phyloP scores from a whole-genome alignment of 2,329 filamentous ascomycete species.

The Stagonosporopsis rhizophila region DNA sequence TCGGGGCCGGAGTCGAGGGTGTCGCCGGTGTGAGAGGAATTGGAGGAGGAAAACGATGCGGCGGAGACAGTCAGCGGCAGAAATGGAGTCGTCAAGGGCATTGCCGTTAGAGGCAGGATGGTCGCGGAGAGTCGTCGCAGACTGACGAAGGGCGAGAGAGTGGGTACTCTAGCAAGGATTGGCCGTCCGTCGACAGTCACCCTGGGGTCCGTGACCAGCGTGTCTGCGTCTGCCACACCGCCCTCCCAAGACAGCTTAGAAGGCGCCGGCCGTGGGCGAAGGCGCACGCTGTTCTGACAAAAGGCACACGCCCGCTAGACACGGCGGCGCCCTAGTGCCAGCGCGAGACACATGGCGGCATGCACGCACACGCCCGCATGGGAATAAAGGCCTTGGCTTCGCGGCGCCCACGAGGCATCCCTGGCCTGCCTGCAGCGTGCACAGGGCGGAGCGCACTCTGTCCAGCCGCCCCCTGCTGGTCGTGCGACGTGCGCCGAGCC shows the following conservation, averaged over 20 bases:
- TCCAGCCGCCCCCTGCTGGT: constrained; percentile 16
- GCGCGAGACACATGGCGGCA: constrained; percentile 41
- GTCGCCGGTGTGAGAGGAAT: constrained; percentile 18
- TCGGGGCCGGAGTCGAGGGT: constrained; percentile 13
- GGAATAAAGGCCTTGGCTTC: constrained; percentile 41
- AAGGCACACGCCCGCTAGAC: constrained; percentile 28
- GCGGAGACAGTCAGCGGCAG: constrained; percentile 35
- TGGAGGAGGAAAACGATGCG: constrained; percentile 25
- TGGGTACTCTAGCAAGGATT: constrained; percentile 48
- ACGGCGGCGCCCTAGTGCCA: constrained; percentile 29
- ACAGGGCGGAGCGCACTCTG: constrained; percentile 22
- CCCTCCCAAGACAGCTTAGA: constrained; percentile 39
- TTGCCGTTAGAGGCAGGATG: constrained; percentile 42
- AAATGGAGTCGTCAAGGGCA: constrained; percentile 44
- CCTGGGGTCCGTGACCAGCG: constrained; percentile 30
- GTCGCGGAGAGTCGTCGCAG: constrained; percentile 42
- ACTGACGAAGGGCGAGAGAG: constrained; percentile 41
- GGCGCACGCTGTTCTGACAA: constrained; percentile 41
- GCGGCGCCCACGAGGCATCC: constrained; percentile 46
- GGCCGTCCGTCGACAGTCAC: constrained; percentile 13
- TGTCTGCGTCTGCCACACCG: constrained; percentile 39
- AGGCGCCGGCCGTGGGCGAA: constrained; percentile 37
- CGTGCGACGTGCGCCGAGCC: constrained; percentile 15
- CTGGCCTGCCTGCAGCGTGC: constrained; percentile 29
- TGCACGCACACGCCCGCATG: constrained; percentile 33